Conservation (phyloP, 768 basidiomycete species). For the Suillus ampliporus region DNA sequence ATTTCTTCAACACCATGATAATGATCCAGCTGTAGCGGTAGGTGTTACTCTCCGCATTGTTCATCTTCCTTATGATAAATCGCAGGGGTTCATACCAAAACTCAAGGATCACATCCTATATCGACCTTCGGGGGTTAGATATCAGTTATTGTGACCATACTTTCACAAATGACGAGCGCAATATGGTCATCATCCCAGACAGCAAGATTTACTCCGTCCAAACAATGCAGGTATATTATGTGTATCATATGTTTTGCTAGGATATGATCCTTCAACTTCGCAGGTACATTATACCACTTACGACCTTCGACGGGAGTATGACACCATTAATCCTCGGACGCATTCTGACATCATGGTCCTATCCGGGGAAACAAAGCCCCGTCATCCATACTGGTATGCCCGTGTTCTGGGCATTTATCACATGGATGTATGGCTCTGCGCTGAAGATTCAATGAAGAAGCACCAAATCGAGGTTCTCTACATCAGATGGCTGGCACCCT, state of each 20-base stretch:
- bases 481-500: neutral
- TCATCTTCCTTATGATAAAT: neutral
- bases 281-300: conserved; percentile 24
- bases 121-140: neutral
- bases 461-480: neutral
- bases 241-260: no score
- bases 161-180: neutral
- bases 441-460: neutral
- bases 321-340: conserved; percentile 31
- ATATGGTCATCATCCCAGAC: neutral
- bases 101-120: neutral
- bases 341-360: conserved; percentile 43
- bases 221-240: neutral
- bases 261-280: neutral
- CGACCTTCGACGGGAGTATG: conserved; percentile 18
- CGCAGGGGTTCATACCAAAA: neutral
- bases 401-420: conserved; percentile 42
- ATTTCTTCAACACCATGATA: neutral
- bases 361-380: conserved; percentile 9
- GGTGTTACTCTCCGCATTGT: neutral
- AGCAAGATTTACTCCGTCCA: neutral
- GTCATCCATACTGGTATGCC: conserved; percentile 46
- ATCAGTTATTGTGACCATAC: neutral
- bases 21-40: neutral
- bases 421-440: neutral